Evolutionary conservation across 129 eudicot genomes (phyloP), one percentile per base, ranked within the genome.

Genomic region (Arctium minus): DNA sequence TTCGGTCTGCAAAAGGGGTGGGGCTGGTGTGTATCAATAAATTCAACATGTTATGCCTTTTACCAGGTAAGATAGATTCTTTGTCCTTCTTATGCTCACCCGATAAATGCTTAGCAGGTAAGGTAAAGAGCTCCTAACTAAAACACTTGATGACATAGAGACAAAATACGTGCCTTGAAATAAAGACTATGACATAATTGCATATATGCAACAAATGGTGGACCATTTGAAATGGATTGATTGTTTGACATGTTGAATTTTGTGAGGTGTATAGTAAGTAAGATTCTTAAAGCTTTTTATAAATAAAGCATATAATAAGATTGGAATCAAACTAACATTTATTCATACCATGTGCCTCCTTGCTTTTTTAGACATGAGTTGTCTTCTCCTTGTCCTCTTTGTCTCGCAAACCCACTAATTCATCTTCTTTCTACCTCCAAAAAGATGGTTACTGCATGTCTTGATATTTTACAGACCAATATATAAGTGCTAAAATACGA

Each of bases 341-440:
- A 60, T 32, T n/a, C 76, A 73, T 33, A 84, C 87, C 87, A 84
- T 84, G 87, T 84, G 87, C 87, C 39, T 17, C 68, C 8, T 35
- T 72, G 50, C 84, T 46, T 84, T 80, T 73, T 0, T 11, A 18
- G 46, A 71, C 79, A 60, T 76, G 70, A 71, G 44, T 65, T 64
- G 80, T 65, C 76, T 64, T 80, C 75, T 73, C 87, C 39, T 62
- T 39, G 35, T 84, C 79, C 11, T 72, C 70, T 84, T 36, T 79
- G 71, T 44, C 84, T 76, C 79, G 33, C 82, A 53, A 22, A 70
- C 36, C 27, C n/a, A 62, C 39, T 72, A 33, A 22, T 18, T 27
- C 7, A 2, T 44, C 3, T 50, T 44, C 69, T 75, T 32, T 74
- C 44, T 75, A 64, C 81, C 7, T 15, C 6, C 3, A 29, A 5